phyloP scores from a whole-genome alignment of 768 basidiomycete genomes.

The Mycena galericulata region DNA sequence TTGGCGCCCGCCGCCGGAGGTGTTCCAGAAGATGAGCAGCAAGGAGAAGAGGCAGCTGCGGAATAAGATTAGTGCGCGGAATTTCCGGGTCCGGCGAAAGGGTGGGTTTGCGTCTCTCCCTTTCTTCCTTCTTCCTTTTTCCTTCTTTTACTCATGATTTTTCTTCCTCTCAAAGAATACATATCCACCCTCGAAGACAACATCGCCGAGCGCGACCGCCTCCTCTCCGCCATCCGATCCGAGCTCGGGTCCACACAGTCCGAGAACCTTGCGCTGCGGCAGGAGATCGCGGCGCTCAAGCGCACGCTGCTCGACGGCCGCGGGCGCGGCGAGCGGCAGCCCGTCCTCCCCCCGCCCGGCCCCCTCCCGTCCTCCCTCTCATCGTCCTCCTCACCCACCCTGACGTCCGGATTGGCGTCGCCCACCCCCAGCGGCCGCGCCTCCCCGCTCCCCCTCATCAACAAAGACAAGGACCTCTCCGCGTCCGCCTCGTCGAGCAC shows the following conservation, averaged over 20 bases:
- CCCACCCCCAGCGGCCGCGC: neutral
- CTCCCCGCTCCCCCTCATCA: slow-evolving; percentile 62
- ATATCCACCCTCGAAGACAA: slow-evolving; percentile 94
- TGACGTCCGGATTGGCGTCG: neutral
- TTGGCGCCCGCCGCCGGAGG: slow-evolving; percentile 90
- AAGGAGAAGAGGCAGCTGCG: slow-evolving; percentile 97
- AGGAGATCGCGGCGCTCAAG: slow-evolving; percentile 82
- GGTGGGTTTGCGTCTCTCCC: slow-evolving; percentile 58
- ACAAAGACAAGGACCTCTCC: slow-evolving; percentile 80
- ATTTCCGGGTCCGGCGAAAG: slow-evolving; percentile 95
- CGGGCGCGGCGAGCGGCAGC: slow-evolving; percentile 50
- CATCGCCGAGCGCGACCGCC: slow-evolving; percentile 90
- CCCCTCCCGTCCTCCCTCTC: slow-evolving; percentile 27
- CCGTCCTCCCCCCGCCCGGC: slow-evolving; percentile 31
- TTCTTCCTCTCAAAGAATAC: slow-evolving; percentile 77
- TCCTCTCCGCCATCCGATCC: slow-evolving; percentile 87
- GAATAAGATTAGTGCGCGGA: slow-evolving; percentile 97
- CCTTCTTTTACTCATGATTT: slow-evolving; percentile 25
- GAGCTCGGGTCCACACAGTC: slow-evolving; percentile 84
- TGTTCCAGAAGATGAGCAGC: slow-evolving; percentile 93
- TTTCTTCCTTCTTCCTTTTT: too few species aligned
- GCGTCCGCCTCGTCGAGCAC: slow-evolving; percentile 48
- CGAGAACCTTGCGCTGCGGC: slow-evolving; percentile 86
- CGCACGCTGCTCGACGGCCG: slow-evolving; percentile 79
- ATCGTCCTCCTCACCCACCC: slow-evolving; percentile 37